phyloP scores from a whole-genome alignment of 148 eudicot genomes.

The Amaranthus palmeri region DNA sequence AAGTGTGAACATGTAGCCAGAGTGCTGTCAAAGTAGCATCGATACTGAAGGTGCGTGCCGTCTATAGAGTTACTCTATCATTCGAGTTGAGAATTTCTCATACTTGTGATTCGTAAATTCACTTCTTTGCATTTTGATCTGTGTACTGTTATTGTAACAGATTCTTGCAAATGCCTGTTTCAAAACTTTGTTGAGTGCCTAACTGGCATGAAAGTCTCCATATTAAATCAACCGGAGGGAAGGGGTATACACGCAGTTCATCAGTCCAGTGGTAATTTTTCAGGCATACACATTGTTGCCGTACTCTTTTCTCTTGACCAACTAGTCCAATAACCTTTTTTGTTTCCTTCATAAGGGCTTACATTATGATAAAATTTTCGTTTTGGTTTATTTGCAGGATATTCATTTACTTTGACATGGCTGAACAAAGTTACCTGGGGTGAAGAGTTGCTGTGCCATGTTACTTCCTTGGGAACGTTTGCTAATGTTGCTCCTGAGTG shows the following conservation, averaged over 20 bases:
- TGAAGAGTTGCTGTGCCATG: slow-evolving; percentile 43
- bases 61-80: slow-evolving; percentile 11
- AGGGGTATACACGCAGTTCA: slow-evolving; percentile 51
- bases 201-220: slow-evolving; percentile 53
- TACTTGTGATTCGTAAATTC: neutral
- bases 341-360: neutral
- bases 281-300: neutral
- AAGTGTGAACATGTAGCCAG: slow-evolving; percentile 43
- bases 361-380: neutral
- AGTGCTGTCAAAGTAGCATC: slow-evolving; percentile 45
- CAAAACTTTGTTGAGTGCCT: slow-evolving; percentile 56
- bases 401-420: slow-evolving; percentile 69
- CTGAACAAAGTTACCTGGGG: slow-evolving; percentile 32
- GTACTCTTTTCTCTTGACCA: neutral
- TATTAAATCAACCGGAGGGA: slow-evolving; percentile 41
- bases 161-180: slow-evolving; percentile 50
- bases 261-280: slow-evolving; percentile 68
- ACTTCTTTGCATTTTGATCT: neutral
- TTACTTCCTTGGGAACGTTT: slow-evolving; percentile 58
- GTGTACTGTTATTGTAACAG: slow-evolving; percentile 26
- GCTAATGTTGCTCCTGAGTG: slow-evolving; percentile 71
- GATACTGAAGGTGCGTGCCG: slow-evolving; percentile 53
- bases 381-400: slow-evolving; percentile 42
- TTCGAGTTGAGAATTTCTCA: slow-evolving; percentile 5
- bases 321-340: neutral